Evolutionary conservation across 306 rosid species (phyloP), one percentile per base, ranked within the genome.

Genomic region (Delonix regia): DNA sequence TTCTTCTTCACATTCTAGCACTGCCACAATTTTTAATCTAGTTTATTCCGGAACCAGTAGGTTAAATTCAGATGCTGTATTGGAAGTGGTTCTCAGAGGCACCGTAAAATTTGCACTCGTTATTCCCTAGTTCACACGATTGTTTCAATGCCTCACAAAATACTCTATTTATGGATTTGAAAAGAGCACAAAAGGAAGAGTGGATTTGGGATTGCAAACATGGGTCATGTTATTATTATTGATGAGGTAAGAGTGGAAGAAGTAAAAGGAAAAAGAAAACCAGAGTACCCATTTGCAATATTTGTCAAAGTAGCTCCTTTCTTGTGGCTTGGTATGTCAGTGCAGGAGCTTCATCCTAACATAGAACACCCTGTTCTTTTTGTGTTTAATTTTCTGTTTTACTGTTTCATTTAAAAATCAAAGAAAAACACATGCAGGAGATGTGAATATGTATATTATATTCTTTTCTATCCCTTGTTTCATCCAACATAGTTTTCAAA

Each of bases 231-330:
- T 56, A 42, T 80, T 77, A 36, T 80, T 84, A 62, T 80, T 84
- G 59, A 96, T 84, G 87, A 93, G 89, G 56, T 86, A 93, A 13
- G 97, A 91, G 65, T 86, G 67, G 80, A 91, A 90, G 82, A 93
- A 91, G 75, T 96, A 96, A 18, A 96, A 80, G 5, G 94, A 80
- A 1, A 96, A 86, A 24, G 94, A 91, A 30, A 90, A 73, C 94
- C 98, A 96, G 14, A 96, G 92, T n/a, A 96, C 33, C 86, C 88
- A 91, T 88, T 93, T 96, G 90, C 81, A 91, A 44, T 91, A 85
- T 74, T 57, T 86, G 71, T 78, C 80, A 38, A 91, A 85, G 71
- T 73, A 89, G 83, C 71, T 60, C 60, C 87, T 87, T 30, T 93
- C 94, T 69, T 89, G 86, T 41, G 70, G 47, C 21, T 97, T 85